Percentiles rank a stretch among this genome's conserved stretches.
Evolutionary conservation across 2,329 filamentous ascomycete species (phyloP).

Genomic region (Colletotrichum navitas): DNA sequence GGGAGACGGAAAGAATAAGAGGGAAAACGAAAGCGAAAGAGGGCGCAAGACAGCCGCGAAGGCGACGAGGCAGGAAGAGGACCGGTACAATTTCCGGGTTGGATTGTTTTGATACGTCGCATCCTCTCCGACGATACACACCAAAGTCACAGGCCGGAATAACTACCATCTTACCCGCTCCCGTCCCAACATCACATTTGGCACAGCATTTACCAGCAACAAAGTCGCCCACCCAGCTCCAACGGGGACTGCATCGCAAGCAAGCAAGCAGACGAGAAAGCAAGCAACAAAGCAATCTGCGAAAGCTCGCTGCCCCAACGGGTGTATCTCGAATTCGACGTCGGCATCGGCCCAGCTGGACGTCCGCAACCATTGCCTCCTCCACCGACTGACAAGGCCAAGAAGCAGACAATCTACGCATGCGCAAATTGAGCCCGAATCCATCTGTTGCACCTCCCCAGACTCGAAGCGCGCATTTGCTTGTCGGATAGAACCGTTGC

Average conservation of each 20-base stretch:
- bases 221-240: background rate
- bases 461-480: background rate
- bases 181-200: slow-evolving; percentile 7
- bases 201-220: background rate
- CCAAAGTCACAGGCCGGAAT: slow-evolving; percentile 9
- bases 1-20: background rate
- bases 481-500: background rate
- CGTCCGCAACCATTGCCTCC: slow-evolving; percentile 1
- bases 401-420: background rate
- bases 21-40: background rate
- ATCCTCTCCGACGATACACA: slow-evolving; percentile 10
- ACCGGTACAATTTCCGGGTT: slow-evolving; percentile 5
- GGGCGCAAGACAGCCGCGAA: background rate
- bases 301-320: background rate
- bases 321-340: background rate
- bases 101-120: slow-evolving; percentile 4
- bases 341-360: slow-evolving; percentile 6
- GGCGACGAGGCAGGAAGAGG: slow-evolving; percentile 3
- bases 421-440: background rate
- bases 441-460: background rate
- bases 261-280: background rate
- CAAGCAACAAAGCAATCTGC: background rate
- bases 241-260: background rate
- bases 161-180: background rate
- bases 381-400: background rate